Base-by-base conservation (phyloP, 2,329 filamentous ascomycete genomes). In the Phaeoacremonium minimum region DNA sequence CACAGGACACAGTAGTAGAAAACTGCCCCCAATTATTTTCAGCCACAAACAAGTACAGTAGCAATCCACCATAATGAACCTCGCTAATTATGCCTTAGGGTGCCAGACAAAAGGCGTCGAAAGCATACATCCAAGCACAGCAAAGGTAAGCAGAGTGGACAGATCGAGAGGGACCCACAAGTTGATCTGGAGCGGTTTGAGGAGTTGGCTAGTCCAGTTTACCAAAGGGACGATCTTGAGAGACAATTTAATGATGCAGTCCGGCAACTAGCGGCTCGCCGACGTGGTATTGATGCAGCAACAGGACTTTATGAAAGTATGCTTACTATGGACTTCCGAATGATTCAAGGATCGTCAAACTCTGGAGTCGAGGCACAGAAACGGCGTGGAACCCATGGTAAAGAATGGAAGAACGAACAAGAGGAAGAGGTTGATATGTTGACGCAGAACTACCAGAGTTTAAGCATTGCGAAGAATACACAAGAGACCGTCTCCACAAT, bases 331-430 rank as follows among this genome's bases (percentile, higher is more conserved):
- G 20, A 26, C n/a, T 26, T 26, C n/a, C 20, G n/a, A n/a, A 26
- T n/a, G 8, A 26, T 26, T 26, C 8, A n/a, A n/a, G 20, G 18
- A 53, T 53, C 5, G 52, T 54, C 7, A 54, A 51, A 34, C 46
- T 57, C 13, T 57, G 54, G 52, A 57, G 55, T 37, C 45, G 52
- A 3, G 54, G 53, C 11, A 26, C 20, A 26, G 20, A 26, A n/a
- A n/a, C 20, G 20, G 20, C 8, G 20, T 26, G 20, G 20, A 26
- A n/a, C 20, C 8, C 8, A 26, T 26, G 20, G 20, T 9, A n/a
- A 8, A 26, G 20, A 26, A 9, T 26, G 20, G n/a, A 26, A 26
- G 20, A 26, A 8, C 20, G 20, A 26, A n/a, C 20, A 26, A n/a
- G n/a, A 9, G 8, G 20, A n/a, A 26, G 20, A 26, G 20, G n/a